Evolutionary conservation across 805 yeast species (phyloP).

Genomic region (Nakazawaea holstii): DNA sequence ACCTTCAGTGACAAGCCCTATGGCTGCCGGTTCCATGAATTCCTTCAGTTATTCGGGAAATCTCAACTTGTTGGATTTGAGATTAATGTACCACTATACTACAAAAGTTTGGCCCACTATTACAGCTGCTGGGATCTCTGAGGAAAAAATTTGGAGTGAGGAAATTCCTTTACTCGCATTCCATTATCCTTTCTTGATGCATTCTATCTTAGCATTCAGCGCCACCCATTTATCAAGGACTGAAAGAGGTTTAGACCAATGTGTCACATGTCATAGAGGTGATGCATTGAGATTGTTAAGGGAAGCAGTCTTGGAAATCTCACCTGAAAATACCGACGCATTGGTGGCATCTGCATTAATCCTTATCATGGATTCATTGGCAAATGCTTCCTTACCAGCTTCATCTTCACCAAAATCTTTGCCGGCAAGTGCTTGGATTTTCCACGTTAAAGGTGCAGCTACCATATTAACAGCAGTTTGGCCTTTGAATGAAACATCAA

Average conservation of each 20-base stretch:
- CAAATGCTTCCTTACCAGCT: constrained; percentile 72
- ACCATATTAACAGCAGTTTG: constrained; percentile 95
- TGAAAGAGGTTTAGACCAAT: constrained; percentile 69
- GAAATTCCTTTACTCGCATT: constrained; percentile 89
- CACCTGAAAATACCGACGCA: constrained; percentile 85
- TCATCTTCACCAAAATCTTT: constrained; percentile 50
- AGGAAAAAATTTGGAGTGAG: constrained; percentile 77
- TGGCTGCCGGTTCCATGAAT: neutral
- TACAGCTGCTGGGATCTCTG: constrained; percentile 86
- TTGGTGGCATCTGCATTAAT: constrained; percentile 88
- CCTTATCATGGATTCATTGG: constrained; percentile 87
- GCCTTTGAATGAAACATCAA: constrained; percentile 70
- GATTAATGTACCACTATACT: constrained; percentile 83
- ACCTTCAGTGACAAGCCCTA: constrained; percentile 7
- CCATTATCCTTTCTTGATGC: constrained; percentile 87
- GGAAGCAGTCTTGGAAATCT: constrained; percentile 81
- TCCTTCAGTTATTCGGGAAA: constrained; percentile 20
- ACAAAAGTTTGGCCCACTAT: constrained; percentile 81
- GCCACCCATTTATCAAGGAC: constrained; percentile 86
- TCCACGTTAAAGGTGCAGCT: constrained; percentile 96
- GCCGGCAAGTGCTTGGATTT: constrained; percentile 95
- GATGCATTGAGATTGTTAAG: constrained; percentile 78
- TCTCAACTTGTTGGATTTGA: constrained; percentile 69
- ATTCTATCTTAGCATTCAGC: constrained; percentile 81
- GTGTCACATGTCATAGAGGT: constrained; percentile 81